Percentiles rank a stretch among this genome's conserved stretches.
Evolutionary conservation across 2,329 filamentous ascomycete genomes (phyloP).

Genomic region (Thielaviopsis cerberus): DNA sequence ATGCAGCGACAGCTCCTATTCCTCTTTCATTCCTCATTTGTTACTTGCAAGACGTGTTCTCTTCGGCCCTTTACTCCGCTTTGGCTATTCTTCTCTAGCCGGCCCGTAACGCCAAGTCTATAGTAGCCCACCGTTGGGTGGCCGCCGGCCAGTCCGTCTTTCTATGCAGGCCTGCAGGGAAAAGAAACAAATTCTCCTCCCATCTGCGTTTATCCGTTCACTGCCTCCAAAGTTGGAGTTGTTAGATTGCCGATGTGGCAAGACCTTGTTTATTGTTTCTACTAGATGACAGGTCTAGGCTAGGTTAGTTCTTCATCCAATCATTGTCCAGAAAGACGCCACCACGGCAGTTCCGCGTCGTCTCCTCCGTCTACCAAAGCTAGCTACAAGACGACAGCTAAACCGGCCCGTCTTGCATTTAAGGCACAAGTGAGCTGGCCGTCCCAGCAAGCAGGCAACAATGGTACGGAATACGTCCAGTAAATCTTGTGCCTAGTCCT

Average conservation of each 20-base stretch:
- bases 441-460: not conserved
- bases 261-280: not conserved
- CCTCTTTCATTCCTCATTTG: not conserved
- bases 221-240: not conserved
- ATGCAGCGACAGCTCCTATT: too few species aligned
- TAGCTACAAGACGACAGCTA: not conserved
- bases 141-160: not conserved
- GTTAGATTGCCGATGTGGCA: not conserved
- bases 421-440: not conserved
- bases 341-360: not conserved
- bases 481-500: not conserved
- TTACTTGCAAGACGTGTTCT: not conserved
- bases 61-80: not conserved
- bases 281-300: not conserved
- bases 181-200: not conserved
- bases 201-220: not conserved
- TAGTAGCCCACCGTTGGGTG: not conserved
- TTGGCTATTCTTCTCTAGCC: not conserved
- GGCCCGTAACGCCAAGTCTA: not conserved
- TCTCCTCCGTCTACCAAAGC: not conserved
- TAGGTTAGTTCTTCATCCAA: not conserved
- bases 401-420: not conserved
- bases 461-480: not conserved
- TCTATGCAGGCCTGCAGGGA: not conserved
- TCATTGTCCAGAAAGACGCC: not conserved